Base-by-base conservation (phyloP, 139 green algal genomes). In the Micromonas pusilla region DNA sequence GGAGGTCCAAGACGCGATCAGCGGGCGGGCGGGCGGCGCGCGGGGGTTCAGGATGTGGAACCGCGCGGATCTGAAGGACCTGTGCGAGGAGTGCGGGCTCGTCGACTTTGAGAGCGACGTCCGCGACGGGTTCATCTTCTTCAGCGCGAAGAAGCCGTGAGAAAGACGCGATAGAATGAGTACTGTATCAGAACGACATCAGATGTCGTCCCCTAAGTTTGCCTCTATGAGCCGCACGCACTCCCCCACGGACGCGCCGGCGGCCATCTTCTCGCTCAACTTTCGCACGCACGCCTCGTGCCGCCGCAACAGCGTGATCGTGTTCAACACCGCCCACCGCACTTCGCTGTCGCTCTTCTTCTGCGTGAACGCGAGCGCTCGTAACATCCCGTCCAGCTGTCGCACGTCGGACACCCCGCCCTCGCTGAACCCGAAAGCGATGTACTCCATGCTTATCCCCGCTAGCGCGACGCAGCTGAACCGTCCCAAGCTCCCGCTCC, bases 321-420 rank as follows among this genome's bases (percentile, higher is more conserved):
- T 88, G 72, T 97, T 97, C 23, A 99, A 82, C 32, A 97, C 91
- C 13, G 93, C 88, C 92, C 92, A 98, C 6, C 94, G 87, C 28
- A 98, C 88, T 73, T 93, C 62, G 9, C 79, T 85, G 78, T 97
- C 94, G 0, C 92, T 91, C 72, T 98, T 98, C 83, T 90, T 93
- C 72, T 96, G 91, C 9, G 80, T 88, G 67, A 95, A 94, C 71
- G 77, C 72, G 30, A 97, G 83, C 31, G 85, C 86, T 20, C 72
- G 75, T 28, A 96, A 80, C 65, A 96, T 36, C 5, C 52, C 52
- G 75, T 99, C 95, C 73, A 99, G 87, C 87, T 97, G 92, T 52
- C 83, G 79, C 31, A 99, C 85, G 72, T 99, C 95, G 0, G 86
- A 86, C 38, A 96, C 30, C 0, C 95, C 95, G 1, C 95, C 95